These are phyloP conservation scores for Nitzschia inconspicua DNA, from an alignment of 108 stramenopile genomes.

Conservation along the genomic window DNA sequence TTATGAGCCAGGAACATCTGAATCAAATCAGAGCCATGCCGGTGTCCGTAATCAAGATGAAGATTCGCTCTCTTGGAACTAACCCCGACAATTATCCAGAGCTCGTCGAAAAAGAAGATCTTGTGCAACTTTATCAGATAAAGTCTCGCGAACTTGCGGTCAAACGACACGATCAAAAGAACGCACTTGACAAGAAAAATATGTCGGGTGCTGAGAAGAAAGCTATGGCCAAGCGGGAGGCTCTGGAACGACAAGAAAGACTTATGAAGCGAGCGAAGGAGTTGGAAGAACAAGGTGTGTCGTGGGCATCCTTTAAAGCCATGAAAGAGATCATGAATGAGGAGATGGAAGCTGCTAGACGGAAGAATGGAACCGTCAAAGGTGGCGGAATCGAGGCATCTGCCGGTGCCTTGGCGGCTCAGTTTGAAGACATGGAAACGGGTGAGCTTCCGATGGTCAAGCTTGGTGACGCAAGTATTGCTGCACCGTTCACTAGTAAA, in stretches of 20 bases:
- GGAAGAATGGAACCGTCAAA: slow-evolving; percentile 47
- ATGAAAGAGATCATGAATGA: slow-evolving; percentile 77
- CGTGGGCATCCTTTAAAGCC: slow-evolving; percentile 82
- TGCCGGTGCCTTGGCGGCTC: slow-evolving; percentile 68
- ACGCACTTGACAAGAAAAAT: slow-evolving; percentile 45
- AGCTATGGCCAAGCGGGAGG: slow-evolving; percentile 45
- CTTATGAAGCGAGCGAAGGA: slow-evolving; percentile 62
- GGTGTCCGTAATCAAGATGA: slow-evolving; percentile 53
- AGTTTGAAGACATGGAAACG: slow-evolving; percentile 75
- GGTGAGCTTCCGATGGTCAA: slow-evolving; percentile 89
- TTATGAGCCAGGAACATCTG: slow-evolving; percentile 59
- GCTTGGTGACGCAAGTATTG: slow-evolving; percentile 95
- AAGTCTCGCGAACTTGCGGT: slow-evolving; percentile 68
- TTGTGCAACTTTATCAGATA: slow-evolving; percentile 77
- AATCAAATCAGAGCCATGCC: slow-evolving; percentile 51
- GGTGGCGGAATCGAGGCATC: slow-evolving; percentile 58
- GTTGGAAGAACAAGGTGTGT: slow-evolving; percentile 76
- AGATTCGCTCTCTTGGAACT: slow-evolving; percentile 60
- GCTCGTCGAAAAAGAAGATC: slow-evolving; percentile 77
- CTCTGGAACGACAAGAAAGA: slow-evolving; percentile 64
- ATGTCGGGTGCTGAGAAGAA: slow-evolving; percentile 53
- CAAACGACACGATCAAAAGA: slow-evolving; percentile 52
- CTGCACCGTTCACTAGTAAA: slow-evolving; percentile 95
- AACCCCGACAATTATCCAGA: slow-evolving; percentile 84
- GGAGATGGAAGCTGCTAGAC: slow-evolving; percentile 64